Conservation (phyloP, 2,329 filamentous ascomycete species). For the Aureobasidium sp. region DNA sequence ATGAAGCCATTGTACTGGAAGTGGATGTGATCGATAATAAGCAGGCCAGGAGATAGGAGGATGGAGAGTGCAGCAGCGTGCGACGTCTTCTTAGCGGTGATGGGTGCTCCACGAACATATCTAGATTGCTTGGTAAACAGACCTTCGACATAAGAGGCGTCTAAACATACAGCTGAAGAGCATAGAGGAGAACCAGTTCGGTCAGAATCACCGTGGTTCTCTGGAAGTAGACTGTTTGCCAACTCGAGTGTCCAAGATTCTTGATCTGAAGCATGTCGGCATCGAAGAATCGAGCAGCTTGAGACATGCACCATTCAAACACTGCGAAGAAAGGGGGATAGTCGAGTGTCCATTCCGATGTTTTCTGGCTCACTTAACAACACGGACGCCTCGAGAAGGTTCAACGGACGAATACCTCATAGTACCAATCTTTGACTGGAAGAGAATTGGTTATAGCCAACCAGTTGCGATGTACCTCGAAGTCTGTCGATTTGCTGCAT, state of each 20-base stretch:
- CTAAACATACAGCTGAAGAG: slow-evolving; percentile 60
- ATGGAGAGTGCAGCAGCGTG: slow-evolving; percentile 85
- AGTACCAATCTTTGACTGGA: slow-evolving; percentile 86
- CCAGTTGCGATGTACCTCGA: slow-evolving; percentile 98
- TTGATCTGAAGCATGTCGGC: slow-evolving; percentile 73
- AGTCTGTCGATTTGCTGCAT: slow-evolving; percentile 90
- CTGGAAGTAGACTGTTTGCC: slow-evolving; percentile 92
- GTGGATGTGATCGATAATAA: slow-evolving; percentile 97
- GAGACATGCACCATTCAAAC: slow-evolving; percentile 89
- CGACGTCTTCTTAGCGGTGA: slow-evolving; percentile 61
- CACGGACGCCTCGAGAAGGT: not conserved
- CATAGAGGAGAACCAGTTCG: slow-evolving; percentile 76
- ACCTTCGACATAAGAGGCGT: not conserved
- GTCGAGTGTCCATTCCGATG: slow-evolving; percentile 98
- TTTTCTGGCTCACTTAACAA: slow-evolving; percentile 49
- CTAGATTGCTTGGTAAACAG: slow-evolving; percentile 37
- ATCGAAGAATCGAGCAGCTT: slow-evolving; percentile 69
- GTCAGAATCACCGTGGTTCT: slow-evolving; percentile 77
- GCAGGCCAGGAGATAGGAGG: slow-evolving; percentile 79
- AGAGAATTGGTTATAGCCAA: slow-evolving; percentile 89
- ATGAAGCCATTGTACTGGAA: slow-evolving; percentile 99
- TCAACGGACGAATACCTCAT: slow-evolving; percentile 52
- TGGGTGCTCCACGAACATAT: slow-evolving; percentile 65
- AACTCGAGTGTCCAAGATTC: slow-evolving; percentile 80
- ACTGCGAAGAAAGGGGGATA: slow-evolving; percentile 97